A percentile compares a stretch with the other conserved stretches of the same genome.
Conservation (phyloP, 805 yeast genomes). For the Wickerhamiella azymoides region DNA sequence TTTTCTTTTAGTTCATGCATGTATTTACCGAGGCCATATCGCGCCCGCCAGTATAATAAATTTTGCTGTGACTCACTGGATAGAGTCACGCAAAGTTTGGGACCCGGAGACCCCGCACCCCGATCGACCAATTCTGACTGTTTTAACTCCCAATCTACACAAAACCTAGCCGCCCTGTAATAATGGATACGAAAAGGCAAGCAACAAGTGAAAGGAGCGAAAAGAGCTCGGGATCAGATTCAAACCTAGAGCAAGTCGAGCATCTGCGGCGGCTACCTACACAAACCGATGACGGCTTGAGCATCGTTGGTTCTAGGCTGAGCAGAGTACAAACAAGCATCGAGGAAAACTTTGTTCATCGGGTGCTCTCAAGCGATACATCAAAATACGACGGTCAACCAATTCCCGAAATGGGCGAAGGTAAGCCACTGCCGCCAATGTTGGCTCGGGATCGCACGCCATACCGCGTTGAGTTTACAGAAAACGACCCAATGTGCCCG, state of each 20-base stretch:
- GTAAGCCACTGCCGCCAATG: constrained; percentile 3
- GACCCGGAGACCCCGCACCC: too few species aligned
- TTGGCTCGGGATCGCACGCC: constrained; percentile 2
- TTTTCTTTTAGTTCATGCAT: too few species aligned
- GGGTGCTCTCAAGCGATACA: neutral
- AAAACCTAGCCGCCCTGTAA: too few species aligned
- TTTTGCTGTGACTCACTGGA: too few species aligned
- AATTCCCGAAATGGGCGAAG: constrained; percentile 8
- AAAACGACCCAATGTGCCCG: constrained; percentile 28
- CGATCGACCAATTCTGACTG: too few species aligned
- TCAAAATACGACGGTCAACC: neutral
- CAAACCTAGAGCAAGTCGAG: neutral
- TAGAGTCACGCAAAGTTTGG: too few species aligned
- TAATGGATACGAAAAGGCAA: too few species aligned
- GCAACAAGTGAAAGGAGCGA: too few species aligned
- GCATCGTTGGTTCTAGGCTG: neutral
- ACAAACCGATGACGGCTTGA: neutral
- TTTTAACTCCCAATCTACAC: too few species aligned
- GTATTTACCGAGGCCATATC: too few species aligned
- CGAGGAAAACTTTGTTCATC: constrained; percentile 4
- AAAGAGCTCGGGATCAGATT: too few species aligned
- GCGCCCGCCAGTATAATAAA: too few species aligned
- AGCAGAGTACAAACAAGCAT: neutral
- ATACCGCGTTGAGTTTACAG: constrained; percentile 11
- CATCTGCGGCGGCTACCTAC: constrained; percentile 1